phyloP scores from a whole-genome alignment of 2,329 filamentous ascomycete genomes.

The Triangularia setosa region DNA sequence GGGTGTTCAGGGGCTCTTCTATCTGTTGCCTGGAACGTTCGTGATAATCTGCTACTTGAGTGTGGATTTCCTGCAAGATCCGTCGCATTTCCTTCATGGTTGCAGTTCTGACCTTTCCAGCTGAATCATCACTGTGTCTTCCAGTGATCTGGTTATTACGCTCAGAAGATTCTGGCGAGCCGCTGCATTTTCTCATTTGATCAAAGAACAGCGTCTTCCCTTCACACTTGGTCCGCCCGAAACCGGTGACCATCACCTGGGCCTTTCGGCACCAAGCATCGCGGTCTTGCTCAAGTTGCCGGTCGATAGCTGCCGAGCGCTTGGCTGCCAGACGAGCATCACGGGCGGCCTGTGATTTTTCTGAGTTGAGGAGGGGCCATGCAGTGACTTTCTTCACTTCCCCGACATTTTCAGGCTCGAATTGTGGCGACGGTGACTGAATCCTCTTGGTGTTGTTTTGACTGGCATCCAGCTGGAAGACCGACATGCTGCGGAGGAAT shows the following conservation, averaged over 20 bases:
- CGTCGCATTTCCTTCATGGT: background rate
- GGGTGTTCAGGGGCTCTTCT: background rate
- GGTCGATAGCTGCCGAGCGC: conserved; percentile 2
- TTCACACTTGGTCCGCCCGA: background rate
- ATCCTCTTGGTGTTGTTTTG: background rate
- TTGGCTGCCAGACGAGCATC: background rate
- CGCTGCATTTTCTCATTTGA: background rate
- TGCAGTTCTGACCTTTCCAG: background rate
- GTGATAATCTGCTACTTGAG: background rate
- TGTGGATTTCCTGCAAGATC: background rate
- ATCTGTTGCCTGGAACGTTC: background rate
- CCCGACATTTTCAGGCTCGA: background rate
- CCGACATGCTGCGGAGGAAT: background rate
- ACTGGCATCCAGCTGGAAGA: background rate
- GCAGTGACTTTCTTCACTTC: background rate
- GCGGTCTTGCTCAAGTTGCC: background rate
- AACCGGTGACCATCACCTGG: background rate
- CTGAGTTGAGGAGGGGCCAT: background rate
- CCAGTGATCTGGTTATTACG: background rate
- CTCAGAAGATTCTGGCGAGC: background rate
- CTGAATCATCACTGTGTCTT: background rate
- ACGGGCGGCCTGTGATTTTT: background rate
- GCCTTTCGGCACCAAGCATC: background rate
- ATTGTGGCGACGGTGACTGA: background rate
- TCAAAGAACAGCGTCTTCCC: background rate